phyloP scores from a whole-genome alignment of 345 rosid species.

The Populus davidiana region DNA sequence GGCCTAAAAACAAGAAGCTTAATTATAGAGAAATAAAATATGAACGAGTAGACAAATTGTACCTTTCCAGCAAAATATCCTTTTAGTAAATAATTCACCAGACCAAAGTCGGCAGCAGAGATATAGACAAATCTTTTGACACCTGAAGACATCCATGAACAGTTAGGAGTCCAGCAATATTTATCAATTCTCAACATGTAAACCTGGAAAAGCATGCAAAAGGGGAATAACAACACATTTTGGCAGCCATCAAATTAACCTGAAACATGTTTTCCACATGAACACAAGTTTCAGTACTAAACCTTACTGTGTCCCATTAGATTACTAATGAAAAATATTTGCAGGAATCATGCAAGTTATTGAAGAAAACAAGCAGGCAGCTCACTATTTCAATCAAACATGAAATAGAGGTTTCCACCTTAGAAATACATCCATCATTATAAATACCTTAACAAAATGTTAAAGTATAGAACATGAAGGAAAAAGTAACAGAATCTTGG shows the following conservation, averaged over 20 bases:
- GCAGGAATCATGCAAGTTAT: not conserved
- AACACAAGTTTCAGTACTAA: not conserved
- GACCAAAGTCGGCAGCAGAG: conserved; percentile 94
- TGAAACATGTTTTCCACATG: not conserved
- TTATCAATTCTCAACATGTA: not conserved
- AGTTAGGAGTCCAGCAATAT: not conserved
- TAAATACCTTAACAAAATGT: not conserved
- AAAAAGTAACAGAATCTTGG: not conserved
- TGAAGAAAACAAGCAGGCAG: not conserved
- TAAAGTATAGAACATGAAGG: not conserved
- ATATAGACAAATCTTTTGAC: conserved; percentile 82
- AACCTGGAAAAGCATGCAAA: not conserved
- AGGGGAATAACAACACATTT: not conserved
- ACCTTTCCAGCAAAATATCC: conserved; percentile 98
- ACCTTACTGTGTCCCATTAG: not conserved
- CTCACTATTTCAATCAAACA: not conserved
- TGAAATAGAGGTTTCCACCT: not conserved
- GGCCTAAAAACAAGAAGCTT: not conserved
- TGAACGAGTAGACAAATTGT: conserved; percentile 19
- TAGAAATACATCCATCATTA: too few relatives aligned
- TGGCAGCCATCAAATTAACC: not conserved
- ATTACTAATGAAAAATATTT: not conserved
- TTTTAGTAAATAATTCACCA: conserved; percentile 62
- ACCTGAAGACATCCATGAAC: conserved; percentile 39
- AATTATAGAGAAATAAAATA: not conserved